phyloP scores from a whole-genome alignment of 495 filamentous ascomycete species.

The Pseudotulostoma volvatum region DNA sequence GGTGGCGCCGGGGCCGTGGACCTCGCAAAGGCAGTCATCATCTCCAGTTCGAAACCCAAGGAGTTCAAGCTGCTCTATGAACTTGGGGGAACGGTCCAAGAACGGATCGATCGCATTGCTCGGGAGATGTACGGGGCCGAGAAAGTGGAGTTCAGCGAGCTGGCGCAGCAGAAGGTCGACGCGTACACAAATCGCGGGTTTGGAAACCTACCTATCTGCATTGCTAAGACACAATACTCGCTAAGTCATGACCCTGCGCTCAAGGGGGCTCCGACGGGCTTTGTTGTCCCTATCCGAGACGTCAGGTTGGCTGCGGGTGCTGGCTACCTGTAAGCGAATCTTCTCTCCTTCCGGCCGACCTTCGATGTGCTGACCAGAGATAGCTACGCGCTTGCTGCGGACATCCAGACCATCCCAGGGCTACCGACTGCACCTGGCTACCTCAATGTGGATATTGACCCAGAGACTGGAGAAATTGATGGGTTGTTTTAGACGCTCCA shows the following conservation, averaged over 20 bases:
- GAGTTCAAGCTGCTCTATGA: constrained; percentile 80
- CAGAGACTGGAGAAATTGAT: constrained; percentile 88
- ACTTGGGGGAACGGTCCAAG: constrained; percentile 63
- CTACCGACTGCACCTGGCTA: constrained; percentile 92
- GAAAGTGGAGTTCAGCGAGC: constrained; percentile 81
- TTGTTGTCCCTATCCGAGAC: constrained; percentile 88
- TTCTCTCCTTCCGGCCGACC: constrained; percentile 1
- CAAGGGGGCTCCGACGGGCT: constrained; percentile 93
- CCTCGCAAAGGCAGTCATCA: constrained; percentile 73
- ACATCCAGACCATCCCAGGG: constrained; percentile 96
- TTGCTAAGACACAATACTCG: constrained; percentile 97
- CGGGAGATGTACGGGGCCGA: constrained; percentile 86
- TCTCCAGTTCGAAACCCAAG: constrained; percentile 68
- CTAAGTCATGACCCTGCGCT: constrained; percentile 84
- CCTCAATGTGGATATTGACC: constrained; percentile 86
- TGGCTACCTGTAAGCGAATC: constrained; percentile 59
- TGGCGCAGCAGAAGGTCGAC: constrained; percentile 90
- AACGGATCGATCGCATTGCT: constrained; percentile 83
- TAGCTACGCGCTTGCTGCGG: constrained; percentile 84
- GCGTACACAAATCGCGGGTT: constrained; percentile 87
- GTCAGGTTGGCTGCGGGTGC: constrained; percentile 87
- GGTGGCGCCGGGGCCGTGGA: constrained; percentile 84
- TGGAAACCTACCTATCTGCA: constrained; percentile 81
- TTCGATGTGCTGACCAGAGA: constrained; percentile 3
- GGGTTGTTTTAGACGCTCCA: constrained; percentile 58